Base-by-base conservation (phyloP, 352 stramenopile species). In the Phytophthora capsici region DNA sequence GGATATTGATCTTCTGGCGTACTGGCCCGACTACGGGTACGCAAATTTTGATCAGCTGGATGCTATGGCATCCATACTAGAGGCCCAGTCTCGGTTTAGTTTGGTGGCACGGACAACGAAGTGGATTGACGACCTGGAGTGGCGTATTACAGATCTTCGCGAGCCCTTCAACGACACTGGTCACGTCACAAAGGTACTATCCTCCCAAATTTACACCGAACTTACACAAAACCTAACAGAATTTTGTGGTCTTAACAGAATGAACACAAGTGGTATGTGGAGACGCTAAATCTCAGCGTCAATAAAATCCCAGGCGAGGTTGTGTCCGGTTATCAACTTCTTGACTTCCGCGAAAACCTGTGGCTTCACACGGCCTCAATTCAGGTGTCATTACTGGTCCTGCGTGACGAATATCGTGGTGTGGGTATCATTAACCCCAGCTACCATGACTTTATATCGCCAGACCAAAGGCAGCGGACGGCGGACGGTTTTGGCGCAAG, bases 261-360 rank as follows among this genome's bases (percentile, higher is more conserved):
- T 10, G 47, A 54, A 3, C 26, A 55, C 28, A 44, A 32, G 6
- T 7, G 10, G 7, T 44, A 55, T 4, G 9, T 55, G 17, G 40
- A 47, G 17, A 55, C 17, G 6, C 17, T 58, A 3, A 58, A 40
- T 25, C 36, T 48, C 6, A 25, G 12, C 2, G 4, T 16, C 4
- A 47, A 37, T n/a, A 9, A 13, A 3, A 26, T 57, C 0, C n/a
- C 19, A 12, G 17, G n/a, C 4, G 36, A 48, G 14, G 6, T n/a
- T 17, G 25, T 53, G 13, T 12, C 4, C 1, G 36, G 37, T 3
- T n/a, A 58, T 28, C 22, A 49, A 9, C 8, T 58, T 12, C 37
- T 58, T 13, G 23, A 49, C n/a, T 48, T 58, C 19, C 37, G 50
- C 4, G 37, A 58, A 17, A 58, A 56, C 10, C 4, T 45, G 0